Percentiles rank a stretch among this genome's conserved stretches.
Conservation (phyloP, 768 basidiomycete genomes). For the Rhizopogon rudus region DNA sequence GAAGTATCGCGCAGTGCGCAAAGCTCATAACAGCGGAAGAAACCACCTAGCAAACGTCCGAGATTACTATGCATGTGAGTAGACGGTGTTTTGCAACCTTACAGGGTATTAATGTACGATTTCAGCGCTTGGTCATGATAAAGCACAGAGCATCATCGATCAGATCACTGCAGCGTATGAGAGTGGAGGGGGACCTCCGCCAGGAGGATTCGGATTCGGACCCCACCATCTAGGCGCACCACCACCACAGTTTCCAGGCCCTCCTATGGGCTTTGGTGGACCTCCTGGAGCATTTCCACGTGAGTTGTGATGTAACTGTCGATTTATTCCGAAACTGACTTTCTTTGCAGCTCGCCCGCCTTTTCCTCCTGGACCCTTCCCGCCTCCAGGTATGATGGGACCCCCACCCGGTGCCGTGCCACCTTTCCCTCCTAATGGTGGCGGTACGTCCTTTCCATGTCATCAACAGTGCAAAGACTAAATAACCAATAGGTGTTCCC, state of each 20-base stretch:
- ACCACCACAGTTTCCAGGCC: conserved; percentile 46
- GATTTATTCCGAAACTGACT: conserved; percentile 3
- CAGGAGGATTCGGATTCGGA: conserved; percentile 83
- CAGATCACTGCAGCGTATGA: conserved; percentile 96
- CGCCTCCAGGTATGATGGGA: conserved; percentile 43
- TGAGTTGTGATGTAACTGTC: conserved; percentile 5
- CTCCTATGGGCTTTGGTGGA: conserved; percentile 50
- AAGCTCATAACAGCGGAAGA: conserved; percentile 96
- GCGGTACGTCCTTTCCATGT: conserved; percentile 32
- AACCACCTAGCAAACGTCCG: conserved; percentile 96
- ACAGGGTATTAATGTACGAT: conserved; percentile 6
- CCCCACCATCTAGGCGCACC: conserved; percentile 71
- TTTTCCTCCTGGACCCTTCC: conserved; percentile 57
- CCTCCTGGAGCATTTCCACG: conserved; percentile 28
- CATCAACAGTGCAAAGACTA: background rate
- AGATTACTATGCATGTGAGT: conserved; percentile 93
- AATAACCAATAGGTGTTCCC: conserved; percentile 30
- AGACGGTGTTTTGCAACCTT: background rate
- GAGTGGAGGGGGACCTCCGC: conserved; percentile 77
- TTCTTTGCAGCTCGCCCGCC: conserved; percentile 52
- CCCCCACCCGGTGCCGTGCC: conserved; percentile 54
- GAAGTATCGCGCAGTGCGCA: conserved; percentile 60
- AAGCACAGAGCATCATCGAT: conserved; percentile 97
- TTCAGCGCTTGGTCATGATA: conserved; percentile 86
- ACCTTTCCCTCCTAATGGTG: conserved; percentile 64